Evolutionary conservation across 31 red algal genomes (phyloP), one percentile per base, ranked within the genome.

Genomic region (Endocladia muricata): DNA sequence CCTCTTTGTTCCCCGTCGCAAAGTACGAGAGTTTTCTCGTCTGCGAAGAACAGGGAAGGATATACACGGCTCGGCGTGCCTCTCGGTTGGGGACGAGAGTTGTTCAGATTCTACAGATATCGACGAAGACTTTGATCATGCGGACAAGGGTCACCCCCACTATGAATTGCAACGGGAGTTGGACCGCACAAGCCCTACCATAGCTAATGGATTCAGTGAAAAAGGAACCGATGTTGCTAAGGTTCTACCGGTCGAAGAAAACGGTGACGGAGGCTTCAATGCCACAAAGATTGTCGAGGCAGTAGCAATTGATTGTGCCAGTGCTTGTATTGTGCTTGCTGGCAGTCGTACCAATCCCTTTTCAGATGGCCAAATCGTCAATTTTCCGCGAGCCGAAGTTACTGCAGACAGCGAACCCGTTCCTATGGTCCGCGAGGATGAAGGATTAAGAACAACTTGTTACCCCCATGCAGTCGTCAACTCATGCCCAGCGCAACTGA

Each of bases 241-340:
- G 9, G 22, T 15, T 8, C 59, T 15, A 7, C 11, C 8, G 11
- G 22, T 9, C 11, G 13, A 22, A 15, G 29, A 8, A 63, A 31
- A 9, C 9, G 59, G 59, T 8, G 8, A 63, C 29, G n/a, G 9
- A 7, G 78, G 60, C 8, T 70, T 21, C 8, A 54, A 82, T 38
- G 51, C 78, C 2, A 55, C 37, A 21, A 85, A 69, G 37, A 63
- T 85, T 21, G 82, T 73, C 3, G 71, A 85, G 22, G 68, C 71
- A 1, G 82, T 85, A 68, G 82, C 82, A 17, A 48, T 85, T 44
- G 82, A 85, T 58, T 85, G 82, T 66, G 82, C 71, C 9, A 85
- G 82, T 37, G 82, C 61, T 2, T 85, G 82, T 36, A 75, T 76
- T 30, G 71, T 85, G 17, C 61, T 85, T 47, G 70, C 82, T 37